Evolutionary conservation across 2,329 filamentous ascomycete genomes (phyloP).

Genomic region (Blastomyces parvus): DNA sequence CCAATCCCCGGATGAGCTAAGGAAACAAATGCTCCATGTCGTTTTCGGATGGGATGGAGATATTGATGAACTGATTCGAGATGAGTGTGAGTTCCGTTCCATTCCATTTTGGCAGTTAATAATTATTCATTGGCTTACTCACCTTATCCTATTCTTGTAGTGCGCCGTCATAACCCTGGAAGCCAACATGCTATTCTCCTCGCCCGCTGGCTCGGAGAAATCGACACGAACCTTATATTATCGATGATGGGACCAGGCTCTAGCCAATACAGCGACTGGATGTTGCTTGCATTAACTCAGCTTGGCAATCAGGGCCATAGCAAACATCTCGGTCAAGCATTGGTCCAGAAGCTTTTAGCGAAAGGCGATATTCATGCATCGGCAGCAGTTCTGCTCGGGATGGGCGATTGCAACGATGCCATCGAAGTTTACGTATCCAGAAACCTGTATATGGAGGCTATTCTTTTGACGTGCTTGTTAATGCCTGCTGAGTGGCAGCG

Average conservation of each 20-base stretch:
- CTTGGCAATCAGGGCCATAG: slow-evolving; percentile 71
- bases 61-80: slow-evolving; percentile 67
- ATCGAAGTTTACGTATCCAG: slow-evolving; percentile 94
- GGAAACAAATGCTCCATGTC: slow-evolving; percentile 80
- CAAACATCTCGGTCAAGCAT: slow-evolving; percentile 81
- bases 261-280: slow-evolving; percentile 95
- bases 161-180: slow-evolving; percentile 61
- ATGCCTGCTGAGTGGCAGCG: slow-evolving; percentile 84
- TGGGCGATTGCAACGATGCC: slow-evolving; percentile 87
- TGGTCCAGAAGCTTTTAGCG: slow-evolving; percentile 81
- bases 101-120: background rate
- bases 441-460: slow-evolving; percentile 82
- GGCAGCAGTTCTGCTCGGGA: slow-evolving; percentile 81
- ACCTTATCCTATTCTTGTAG: slow-evolving; percentile 20
- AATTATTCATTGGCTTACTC: slow-evolving; percentile 14
- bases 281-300: slow-evolving; percentile 82
- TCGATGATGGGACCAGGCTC: slow-evolving; percentile 65
- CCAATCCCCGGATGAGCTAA: slow-evolving; percentile 65
- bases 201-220: slow-evolving; percentile 84
- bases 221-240: slow-evolving; percentile 69
- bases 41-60: slow-evolving; percentile 94
- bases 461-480: slow-evolving; percentile 74
- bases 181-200: slow-evolving; percentile 74
- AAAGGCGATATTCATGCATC: slow-evolving; percentile 86
- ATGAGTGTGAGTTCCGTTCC: slow-evolving; percentile 54